A percentile compares a stretch with the other conserved stretches of the same genome.
Evolutionary conservation across 140 eudicot genomes (phyloP).

Genomic region (Bidens hawaiensis): DNA sequence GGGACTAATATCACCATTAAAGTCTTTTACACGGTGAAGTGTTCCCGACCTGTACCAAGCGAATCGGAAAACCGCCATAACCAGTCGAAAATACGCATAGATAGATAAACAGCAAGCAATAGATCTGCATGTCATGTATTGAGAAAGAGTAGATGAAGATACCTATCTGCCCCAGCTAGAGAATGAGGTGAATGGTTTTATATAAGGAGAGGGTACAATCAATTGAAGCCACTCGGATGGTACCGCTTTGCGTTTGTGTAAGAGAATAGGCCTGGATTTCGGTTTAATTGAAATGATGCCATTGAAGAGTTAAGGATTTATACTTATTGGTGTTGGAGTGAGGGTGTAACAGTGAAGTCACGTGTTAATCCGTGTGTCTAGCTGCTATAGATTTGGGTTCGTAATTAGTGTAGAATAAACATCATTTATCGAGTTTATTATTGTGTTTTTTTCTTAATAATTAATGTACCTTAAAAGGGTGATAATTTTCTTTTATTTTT

Average conservation of each 20-base stretch:
- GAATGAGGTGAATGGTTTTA: no score
- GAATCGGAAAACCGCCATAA: conserved; percentile 66
- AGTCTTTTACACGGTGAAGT: conserved; percentile 16
- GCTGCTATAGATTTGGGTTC: no score
- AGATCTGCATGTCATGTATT: conserved; percentile 19
- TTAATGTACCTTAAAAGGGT: no score
- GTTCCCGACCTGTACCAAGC: conserved; percentile 99
- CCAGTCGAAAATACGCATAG: neutral
- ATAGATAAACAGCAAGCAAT: conserved; percentile 2
- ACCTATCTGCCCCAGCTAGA: no score
- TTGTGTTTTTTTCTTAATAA: no score
- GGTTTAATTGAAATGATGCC: neutral
- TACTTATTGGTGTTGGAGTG: no score
- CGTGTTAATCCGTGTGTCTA: no score
- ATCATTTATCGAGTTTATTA: no score
- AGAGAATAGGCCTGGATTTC: neutral
- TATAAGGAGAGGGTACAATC: neutral
- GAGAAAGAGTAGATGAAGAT: no score
- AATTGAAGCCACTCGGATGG: neutral
- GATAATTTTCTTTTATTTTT: no score
- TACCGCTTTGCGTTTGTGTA: neutral
- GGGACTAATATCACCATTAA: conserved; percentile 33
- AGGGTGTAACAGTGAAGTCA: no score
- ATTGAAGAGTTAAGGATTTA: neutral
- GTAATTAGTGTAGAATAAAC: no score